Conservation (phyloP, 106 monocot genomes). For the Dendrobium huoshanense region DNA sequence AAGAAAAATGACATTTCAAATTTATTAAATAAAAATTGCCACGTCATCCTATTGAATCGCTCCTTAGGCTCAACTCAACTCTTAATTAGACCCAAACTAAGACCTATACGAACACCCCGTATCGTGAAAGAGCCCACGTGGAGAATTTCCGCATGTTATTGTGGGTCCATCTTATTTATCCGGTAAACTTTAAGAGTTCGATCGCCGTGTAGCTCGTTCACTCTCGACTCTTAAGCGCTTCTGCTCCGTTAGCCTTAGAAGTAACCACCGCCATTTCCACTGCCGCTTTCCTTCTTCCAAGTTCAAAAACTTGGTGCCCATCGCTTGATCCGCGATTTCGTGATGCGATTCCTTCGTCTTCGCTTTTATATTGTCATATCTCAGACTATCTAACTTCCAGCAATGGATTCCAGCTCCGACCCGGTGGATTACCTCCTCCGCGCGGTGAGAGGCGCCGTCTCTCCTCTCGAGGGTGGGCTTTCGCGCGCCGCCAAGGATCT, state of each 20-base stretch:
- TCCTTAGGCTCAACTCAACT: too few species aligned
- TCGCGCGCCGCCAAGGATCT: constrained; percentile 27
- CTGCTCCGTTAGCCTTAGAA: background rate
- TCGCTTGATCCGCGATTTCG: background rate
- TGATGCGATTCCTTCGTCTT: constrained; percentile 3
- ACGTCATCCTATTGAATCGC: too few species aligned
- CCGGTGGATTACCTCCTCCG: constrained; percentile 40
- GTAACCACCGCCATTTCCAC: background rate
- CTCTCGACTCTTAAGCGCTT: background rate
- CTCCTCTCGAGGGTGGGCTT: constrained; percentile 35
- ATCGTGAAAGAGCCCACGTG: too few species aligned
- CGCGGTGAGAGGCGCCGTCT: constrained; percentile 21
- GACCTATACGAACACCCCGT: too few species aligned
- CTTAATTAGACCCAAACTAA: too few species aligned
- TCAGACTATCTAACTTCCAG: background rate
- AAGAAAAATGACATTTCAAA: too few species aligned
- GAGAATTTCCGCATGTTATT: too few species aligned
- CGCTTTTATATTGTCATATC: background rate
- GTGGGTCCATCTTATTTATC: background rate
- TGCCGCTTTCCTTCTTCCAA: background rate
- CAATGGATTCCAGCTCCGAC: constrained; percentile 33
- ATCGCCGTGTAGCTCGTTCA: background rate
- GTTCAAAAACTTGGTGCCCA: background rate
- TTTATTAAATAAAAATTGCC: too few species aligned
- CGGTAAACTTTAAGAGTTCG: background rate